Base-by-base conservation (phyloP, 495 filamentous ascomycete species). In the Penicillium cosmopolitanum region DNA sequence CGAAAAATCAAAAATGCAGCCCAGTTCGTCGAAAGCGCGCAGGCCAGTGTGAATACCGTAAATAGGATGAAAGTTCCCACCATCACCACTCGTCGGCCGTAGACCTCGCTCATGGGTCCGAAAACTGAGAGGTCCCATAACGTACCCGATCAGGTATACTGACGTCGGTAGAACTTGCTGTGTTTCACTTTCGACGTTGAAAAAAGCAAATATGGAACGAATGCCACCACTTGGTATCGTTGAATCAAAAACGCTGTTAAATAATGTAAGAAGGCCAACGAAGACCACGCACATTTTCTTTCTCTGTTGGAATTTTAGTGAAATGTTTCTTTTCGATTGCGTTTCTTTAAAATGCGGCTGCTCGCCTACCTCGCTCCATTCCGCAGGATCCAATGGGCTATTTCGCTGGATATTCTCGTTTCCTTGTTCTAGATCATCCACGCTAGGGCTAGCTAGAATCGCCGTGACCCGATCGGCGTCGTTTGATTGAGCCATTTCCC, bases 191-290 rank as follows among this genome's bases (percentile, higher is more conserved):
- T 72, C 0, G 70, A 75, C 36, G 48, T 56, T 51, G 12, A 57
- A 38, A 9, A 62, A 56, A 1, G 42, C n/a, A 19, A 16, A 16
- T 44, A 44, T 44, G 15, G n/a, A 5, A 18, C 16, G 15, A 18
- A 44, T 44, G 13, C 42, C 42, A n/a, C 65, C 65, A 3, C 62
- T 62, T 21, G 65, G 53, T 3, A 68, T 58, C 1, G 65, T 62
- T 10, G 81, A 84, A 1, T 81, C 82, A 62, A 90, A 80, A 18
- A 87, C 87, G 18, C 79, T 84, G 67, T 90, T 91, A 61, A 87
- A 66, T n/a, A 87, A 83, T 16, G 81, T 71, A 33, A 81, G 60
- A 69, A 86, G 81, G 16, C 76, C 75, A 0, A 77, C 78, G 35
- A 82, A 52, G 2, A 86, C 66, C n/a, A 44, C 16, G 42, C 21